These are phyloP conservation scores for Spirogloea muscicola DNA, from an alignment of 139 green algal genomes.

Conservation along the genomic window DNA sequence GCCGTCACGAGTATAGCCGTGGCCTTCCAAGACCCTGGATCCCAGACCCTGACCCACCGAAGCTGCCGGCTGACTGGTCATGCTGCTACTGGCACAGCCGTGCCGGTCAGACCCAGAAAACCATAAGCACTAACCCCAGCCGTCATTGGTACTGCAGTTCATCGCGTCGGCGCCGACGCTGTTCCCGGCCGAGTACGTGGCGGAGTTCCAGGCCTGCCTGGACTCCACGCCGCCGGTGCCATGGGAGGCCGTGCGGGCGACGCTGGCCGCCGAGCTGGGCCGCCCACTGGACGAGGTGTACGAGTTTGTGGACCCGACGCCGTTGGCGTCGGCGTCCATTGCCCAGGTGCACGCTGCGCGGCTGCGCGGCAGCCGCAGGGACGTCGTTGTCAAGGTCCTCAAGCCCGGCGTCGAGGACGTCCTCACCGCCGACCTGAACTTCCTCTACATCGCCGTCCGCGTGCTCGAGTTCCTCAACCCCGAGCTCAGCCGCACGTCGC, in stretches of 20 bases:
- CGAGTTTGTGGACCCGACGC: slow-evolving; percentile 68
- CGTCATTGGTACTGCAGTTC: slow-evolving; percentile 69
- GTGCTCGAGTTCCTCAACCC: slow-evolving; percentile 73
- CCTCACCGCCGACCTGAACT: slow-evolving; percentile 83
- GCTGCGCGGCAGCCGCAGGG: slow-evolving; percentile 51
- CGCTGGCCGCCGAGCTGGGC: slow-evolving; percentile 69
- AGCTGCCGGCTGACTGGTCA: neutral
- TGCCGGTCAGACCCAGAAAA: too few relatives aligned
- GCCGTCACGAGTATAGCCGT: too few relatives aligned
- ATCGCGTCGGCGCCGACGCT: slow-evolving; percentile 88
- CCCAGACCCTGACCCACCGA: too few relatives aligned
- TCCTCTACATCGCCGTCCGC: slow-evolving; percentile 66
- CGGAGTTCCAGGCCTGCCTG: slow-evolving; percentile 95
- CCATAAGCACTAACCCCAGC: too few relatives aligned
- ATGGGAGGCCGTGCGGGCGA: slow-evolving; percentile 67
- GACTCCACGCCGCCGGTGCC: slow-evolving; percentile 79
- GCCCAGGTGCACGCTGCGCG: slow-evolving; percentile 82
- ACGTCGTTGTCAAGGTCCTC: slow-evolving; percentile 81
- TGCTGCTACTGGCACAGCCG: too few relatives aligned
- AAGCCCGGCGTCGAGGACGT: slow-evolving; percentile 91
- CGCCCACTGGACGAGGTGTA: slow-evolving; percentile 75
- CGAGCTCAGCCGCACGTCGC: slow-evolving; percentile 59
- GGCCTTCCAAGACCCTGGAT: too few relatives aligned
- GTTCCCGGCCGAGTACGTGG: slow-evolving; percentile 91
- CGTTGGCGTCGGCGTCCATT: slow-evolving; percentile 84